Evolutionary conservation across 768 basidiomycete species (phyloP).

Genomic region (Tulasnella calospora): DNA sequence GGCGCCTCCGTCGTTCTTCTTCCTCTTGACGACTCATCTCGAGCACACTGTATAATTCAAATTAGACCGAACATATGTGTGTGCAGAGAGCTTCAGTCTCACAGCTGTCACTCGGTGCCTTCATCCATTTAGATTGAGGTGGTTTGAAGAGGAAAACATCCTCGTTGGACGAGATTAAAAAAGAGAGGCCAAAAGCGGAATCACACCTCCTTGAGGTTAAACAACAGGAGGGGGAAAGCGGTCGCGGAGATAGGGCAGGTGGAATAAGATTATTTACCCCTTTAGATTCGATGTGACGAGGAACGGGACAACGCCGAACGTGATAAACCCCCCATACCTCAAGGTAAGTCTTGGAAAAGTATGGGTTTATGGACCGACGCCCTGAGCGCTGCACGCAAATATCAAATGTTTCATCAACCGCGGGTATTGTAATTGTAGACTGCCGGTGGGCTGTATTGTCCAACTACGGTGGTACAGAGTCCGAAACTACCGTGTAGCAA

Average conservation of each 20-base stretch:
- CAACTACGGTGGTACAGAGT: neutral
- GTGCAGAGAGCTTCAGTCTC: neutral
- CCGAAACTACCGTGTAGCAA: neutral
- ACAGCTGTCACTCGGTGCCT: conserved; percentile 11
- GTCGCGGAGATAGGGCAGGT: too few relatives aligned
- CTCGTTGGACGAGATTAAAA: neutral
- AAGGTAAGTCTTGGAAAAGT: too few relatives aligned
- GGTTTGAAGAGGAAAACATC: neutral
- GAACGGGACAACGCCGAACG: too few relatives aligned
- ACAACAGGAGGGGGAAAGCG: too few relatives aligned
- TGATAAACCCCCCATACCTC: too few relatives aligned
- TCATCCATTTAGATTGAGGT: conserved; percentile 6
- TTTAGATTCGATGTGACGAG: too few relatives aligned
- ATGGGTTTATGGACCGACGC: neutral
- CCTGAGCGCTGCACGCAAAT: neutral
- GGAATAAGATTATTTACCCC: too few relatives aligned
- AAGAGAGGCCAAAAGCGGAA: too few relatives aligned
- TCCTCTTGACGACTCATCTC: conserved; percentile 25
- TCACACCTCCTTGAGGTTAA: too few relatives aligned
- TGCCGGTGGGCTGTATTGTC: neutral
- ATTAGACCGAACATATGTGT: neutral
- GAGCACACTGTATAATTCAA: neutral
- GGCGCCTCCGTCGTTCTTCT: conserved; percentile 13
- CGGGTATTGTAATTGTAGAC: neutral
- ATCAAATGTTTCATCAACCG: neutral